These are phyloP conservation scores for Xylaria sp. DNA, from an alignment of 2,329 filamentous ascomycete genomes.

Conservation along the genomic window DNA sequence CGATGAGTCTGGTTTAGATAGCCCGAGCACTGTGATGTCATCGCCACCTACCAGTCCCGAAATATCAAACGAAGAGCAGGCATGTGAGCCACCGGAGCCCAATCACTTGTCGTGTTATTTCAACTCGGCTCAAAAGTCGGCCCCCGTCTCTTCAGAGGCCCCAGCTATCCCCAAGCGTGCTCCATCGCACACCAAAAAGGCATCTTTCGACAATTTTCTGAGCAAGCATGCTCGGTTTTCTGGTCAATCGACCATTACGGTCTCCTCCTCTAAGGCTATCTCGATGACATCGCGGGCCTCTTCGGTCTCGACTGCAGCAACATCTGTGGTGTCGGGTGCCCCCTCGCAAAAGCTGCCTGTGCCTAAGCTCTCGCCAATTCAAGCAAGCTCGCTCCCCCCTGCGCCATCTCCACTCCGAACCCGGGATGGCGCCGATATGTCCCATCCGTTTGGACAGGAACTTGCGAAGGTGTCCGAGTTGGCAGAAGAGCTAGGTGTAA, in stretches of 20 bases:
- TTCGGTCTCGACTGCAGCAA: conserved; percentile 50
- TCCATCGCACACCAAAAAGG: conserved; percentile 83
- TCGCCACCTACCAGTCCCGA: conserved; percentile 67
- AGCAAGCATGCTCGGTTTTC: conserved; percentile 53
- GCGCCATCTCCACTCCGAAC: conserved; percentile 26
- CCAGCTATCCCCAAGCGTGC: conserved; percentile 73
- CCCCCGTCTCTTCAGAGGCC: conserved; percentile 43
- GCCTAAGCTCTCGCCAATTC: conserved; percentile 29
- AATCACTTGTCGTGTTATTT: conserved; percentile 67
- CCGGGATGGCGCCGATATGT: conserved; percentile 27
- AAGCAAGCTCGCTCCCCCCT: conserved; percentile 31
- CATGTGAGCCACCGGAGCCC: conserved; percentile 52
- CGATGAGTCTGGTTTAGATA: conserved; percentile 64
- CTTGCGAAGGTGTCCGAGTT: conserved; percentile 89
- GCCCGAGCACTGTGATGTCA: conserved; percentile 49
- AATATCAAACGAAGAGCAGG: conserved; percentile 49
- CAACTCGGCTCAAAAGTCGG: conserved; percentile 43
- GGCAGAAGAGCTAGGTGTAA: conserved; percentile 76
- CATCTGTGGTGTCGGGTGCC: conserved; percentile 38
- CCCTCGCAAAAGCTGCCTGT: conserved; percentile 27
- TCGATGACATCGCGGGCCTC: conserved; percentile 53
- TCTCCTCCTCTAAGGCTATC: conserved; percentile 54
- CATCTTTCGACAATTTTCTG: conserved; percentile 66
- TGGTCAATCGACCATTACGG: conserved; percentile 46
- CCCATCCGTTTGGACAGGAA: conserved; percentile 77